These are phyloP conservation scores for Silene latifolia DNA, from an alignment of 148 eudicot species.

Conservation along the genomic window DNA sequence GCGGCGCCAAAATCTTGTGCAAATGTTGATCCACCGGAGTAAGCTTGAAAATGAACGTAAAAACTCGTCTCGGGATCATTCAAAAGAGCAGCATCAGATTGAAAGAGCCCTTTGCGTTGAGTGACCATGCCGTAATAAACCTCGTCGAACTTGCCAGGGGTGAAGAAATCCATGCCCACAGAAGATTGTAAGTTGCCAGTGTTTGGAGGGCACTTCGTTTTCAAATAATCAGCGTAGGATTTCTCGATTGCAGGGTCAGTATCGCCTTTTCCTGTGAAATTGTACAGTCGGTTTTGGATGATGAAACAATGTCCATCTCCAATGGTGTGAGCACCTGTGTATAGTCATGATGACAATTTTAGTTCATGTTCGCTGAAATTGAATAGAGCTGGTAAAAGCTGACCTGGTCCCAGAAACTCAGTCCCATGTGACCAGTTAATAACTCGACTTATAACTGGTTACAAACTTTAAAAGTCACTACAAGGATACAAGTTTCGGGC, in stretches of 20 bases:
- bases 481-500: no score
- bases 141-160: conserved; percentile 31
- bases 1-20: conserved; percentile 31
- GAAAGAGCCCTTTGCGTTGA: conserved; percentile 40
- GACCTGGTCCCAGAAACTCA: not conserved
- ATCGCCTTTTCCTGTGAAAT: conserved; percentile 14
- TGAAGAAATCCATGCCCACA: conserved; percentile 41
- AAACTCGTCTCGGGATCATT: conserved; percentile 24
- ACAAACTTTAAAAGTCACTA: no score
- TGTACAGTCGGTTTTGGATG: conserved; percentile 21
- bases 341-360: not conserved
- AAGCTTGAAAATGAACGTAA: conserved; percentile 31
- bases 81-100: conserved; percentile 49
- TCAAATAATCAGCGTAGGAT: conserved; percentile 1
- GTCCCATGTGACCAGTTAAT: no score
- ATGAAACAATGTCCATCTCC: conserved; percentile 40
- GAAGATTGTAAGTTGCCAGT: conserved; percentile 11
- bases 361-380: not conserved
- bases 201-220: conserved; percentile 11
- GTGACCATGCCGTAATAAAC: conserved; percentile 32
- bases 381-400: not conserved
- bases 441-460: not conserved
- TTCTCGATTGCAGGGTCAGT: conserved; percentile 18
- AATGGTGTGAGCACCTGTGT: conserved; percentile 15
- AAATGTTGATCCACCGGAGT: conserved; percentile 28